Percentiles rank a stretch among this genome's conserved stretches.
phyloP scores from a whole-genome alignment of 306 rosid species.

The Prunus mume region DNA sequence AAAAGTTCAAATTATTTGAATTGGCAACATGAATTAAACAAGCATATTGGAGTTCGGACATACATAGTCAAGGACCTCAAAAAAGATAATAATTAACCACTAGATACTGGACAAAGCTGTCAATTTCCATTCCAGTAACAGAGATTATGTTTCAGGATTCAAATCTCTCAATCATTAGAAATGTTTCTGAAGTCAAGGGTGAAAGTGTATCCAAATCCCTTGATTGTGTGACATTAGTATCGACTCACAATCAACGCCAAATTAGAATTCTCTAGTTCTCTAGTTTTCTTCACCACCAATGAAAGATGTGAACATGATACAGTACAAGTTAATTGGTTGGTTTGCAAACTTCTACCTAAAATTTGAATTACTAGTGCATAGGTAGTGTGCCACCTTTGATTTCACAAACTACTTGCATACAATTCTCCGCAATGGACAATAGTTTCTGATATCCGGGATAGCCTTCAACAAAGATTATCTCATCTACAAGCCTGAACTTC shows the following conservation, averaged over 20 bases:
- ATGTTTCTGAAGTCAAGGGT: no score
- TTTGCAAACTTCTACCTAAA: neutral
- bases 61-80: no score
- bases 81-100: no score
- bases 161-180: no score
- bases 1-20: neutral
- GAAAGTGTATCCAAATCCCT: neutral
- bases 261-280: neutral
- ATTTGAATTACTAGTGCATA: constrained; percentile 10
- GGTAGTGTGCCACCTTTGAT: constrained; percentile 56
- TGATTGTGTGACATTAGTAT: no score
- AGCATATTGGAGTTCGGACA: no score
- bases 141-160: no score
- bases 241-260: neutral
- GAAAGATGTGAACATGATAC: neutral
- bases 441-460: constrained; percentile 85
- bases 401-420: constrained; percentile 84
- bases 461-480: constrained; percentile 65
- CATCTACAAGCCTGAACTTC: constrained; percentile 88
- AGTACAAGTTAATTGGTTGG: neutral
- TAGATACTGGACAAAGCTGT: no score
- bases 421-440: constrained; percentile 55
- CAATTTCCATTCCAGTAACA: no score
- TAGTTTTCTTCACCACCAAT: neutral
- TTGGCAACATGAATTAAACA: no score